Evolutionary conservation across 106 monocot species (phyloP).

Genomic region (Dactylorhiza incarnata): DNA sequence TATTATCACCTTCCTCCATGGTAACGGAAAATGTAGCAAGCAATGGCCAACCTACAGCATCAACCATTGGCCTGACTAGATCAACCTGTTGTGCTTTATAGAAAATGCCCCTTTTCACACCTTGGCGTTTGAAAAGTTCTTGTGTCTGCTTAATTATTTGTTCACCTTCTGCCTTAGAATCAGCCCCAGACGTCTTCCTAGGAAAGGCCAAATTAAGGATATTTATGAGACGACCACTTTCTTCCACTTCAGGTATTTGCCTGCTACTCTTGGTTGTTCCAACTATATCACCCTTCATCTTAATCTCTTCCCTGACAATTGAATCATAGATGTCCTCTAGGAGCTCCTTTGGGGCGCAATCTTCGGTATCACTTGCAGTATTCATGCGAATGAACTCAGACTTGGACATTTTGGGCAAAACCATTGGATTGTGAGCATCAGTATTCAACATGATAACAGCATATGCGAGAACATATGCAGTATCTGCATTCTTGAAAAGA

Average conservation of each 20-base stretch:
- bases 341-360: constrained; percentile 78
- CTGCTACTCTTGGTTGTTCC: constrained; percentile 31
- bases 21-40: constrained; percentile 95
- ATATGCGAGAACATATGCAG: constrained; percentile 96
- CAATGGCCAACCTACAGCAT: constrained; percentile 97
- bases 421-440: constrained; percentile 97
- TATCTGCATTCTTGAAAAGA: constrained; percentile 88
- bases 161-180: constrained; percentile 79
- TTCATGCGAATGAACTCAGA: constrained; percentile 88
- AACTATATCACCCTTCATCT: constrained; percentile 62
- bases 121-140: constrained; percentile 77
- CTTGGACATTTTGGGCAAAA: constrained; percentile 97
- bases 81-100: constrained; percentile 83
- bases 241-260: constrained; percentile 58
- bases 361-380: constrained; percentile 61
- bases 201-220: constrained; percentile 94
- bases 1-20: constrained; percentile 91
- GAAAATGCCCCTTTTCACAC: constrained; percentile 76
- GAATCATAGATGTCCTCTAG: constrained; percentile 92
- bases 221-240: constrained; percentile 62
- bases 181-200: constrained; percentile 48
- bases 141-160: constrained; percentile 74
- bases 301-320: constrained; percentile 86
- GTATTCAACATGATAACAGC: constrained; percentile 97
- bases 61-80: constrained; percentile 93